Conservation (phyloP, 495 filamentous ascomycete genomes). For the Glonium stellatum region DNA sequence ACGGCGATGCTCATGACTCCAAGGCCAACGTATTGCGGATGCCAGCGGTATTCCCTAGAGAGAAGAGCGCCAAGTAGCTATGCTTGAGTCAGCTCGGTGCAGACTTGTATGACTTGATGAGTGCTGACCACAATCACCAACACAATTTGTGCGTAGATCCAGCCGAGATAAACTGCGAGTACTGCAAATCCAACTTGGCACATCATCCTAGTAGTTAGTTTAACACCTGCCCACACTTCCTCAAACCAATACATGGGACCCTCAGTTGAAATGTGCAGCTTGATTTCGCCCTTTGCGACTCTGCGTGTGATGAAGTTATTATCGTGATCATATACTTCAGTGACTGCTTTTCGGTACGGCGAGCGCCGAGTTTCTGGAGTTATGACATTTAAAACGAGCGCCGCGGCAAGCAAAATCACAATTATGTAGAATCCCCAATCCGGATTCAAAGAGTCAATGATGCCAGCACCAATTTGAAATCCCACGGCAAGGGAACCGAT, state of each 20-base stretch:
- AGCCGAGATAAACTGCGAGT: slow-evolving; percentile 64
- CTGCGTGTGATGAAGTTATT: slow-evolving; percentile 46
- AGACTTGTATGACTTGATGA: background rate
- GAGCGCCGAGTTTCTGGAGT: slow-evolving; percentile 59
- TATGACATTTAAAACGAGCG: slow-evolving; percentile 59
- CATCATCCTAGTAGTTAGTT: slow-evolving; percentile 59
- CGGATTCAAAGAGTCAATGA: slow-evolving; percentile 53
- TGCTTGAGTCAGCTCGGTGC: background rate
- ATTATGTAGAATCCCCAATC: slow-evolving; percentile 70
- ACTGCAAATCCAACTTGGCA: slow-evolving; percentile 63
- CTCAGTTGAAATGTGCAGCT: slow-evolving; percentile 60
- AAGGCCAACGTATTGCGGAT: slow-evolving; percentile 55
- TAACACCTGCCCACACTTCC: slow-evolving; percentile 64
- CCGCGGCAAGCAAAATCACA: slow-evolving; percentile 52
- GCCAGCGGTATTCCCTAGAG: slow-evolving; percentile 55
- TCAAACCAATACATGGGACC: slow-evolving; percentile 68
- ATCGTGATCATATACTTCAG: slow-evolving; percentile 51
- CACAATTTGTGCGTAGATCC: slow-evolving; percentile 68
- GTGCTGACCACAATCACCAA: slow-evolving; percentile 53
- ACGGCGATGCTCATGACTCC: slow-evolving; percentile 56
- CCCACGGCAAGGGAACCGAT: slow-evolving; percentile 61
- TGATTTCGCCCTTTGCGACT: slow-evolving; percentile 64
- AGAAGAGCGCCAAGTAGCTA: slow-evolving; percentile 61
- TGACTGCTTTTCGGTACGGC: slow-evolving; percentile 56
- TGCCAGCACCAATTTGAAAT: slow-evolving; percentile 58